Evolutionary conservation across 306 rosid species (phyloP).

Genomic region (Castanospermum australe): DNA sequence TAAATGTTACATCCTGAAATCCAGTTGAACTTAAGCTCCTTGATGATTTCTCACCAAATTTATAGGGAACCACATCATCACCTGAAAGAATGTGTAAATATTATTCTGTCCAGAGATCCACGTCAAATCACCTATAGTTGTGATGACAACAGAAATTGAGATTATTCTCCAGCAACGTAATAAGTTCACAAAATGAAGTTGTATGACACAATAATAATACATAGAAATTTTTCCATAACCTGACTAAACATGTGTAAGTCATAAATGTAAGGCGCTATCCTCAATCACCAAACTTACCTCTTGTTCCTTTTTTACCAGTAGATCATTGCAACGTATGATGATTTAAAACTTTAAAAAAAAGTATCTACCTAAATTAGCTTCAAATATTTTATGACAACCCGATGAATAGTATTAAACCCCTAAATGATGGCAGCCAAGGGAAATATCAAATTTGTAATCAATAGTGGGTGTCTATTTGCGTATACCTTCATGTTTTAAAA

Average conservation of each 20-base stretch:
- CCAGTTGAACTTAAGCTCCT: conserved; percentile 52
- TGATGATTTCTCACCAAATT: conserved; percentile 92
- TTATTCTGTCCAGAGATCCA: background rate
- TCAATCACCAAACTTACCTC: too few relatives aligned
- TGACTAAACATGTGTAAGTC: background rate
- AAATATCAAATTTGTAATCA: background rate
- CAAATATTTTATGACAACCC: background rate
- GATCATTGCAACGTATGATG: background rate
- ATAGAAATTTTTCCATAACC: background rate
- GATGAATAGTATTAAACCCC: background rate
- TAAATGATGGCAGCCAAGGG: background rate
- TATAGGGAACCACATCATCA: conserved; percentile 74
- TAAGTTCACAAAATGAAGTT: background rate
- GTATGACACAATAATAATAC: background rate
- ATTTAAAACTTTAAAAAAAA: background rate
- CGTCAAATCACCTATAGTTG: conserved; percentile 10
- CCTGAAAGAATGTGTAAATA: conserved; percentile 46
- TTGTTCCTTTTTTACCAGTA: background rate
- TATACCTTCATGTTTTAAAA: background rate
- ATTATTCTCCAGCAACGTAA: background rate
- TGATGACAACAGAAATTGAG: background rate
- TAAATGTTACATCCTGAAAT: conserved; percentile 76
- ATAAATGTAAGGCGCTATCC: background rate
- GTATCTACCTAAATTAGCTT: background rate
- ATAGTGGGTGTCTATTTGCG: background rate